These are phyloP conservation scores for Arabidopsis lyrata DNA, from an alignment of 441 rosid genomes.

Conservation along the genomic window DNA sequence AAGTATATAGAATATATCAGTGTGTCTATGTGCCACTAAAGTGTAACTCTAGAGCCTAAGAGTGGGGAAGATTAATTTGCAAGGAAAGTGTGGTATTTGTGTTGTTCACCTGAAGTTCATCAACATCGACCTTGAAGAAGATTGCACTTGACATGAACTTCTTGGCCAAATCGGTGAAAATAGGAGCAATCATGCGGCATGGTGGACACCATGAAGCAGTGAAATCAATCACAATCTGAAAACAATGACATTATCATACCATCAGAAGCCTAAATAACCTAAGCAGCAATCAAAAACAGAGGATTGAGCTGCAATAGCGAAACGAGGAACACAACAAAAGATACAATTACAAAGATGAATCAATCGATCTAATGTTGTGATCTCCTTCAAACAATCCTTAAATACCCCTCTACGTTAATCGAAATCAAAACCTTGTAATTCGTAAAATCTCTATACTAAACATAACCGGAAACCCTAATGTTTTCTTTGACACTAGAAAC, in stretches of 20 bases:
- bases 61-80: neutral
- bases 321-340: neutral
- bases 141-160: conserved; percentile 47
- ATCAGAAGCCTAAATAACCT: neutral
- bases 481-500: neutral
- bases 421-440: neutral
- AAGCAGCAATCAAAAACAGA: neutral
- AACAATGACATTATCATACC: neutral
- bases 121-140: conserved; percentile 47
- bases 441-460: neutral
- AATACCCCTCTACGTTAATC: neutral
- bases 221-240: conserved; percentile 48
- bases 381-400: conserved; percentile 4
- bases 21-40: neutral
- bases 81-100: neutral
- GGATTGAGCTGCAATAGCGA: neutral
- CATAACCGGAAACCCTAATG: neutral
- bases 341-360: neutral
- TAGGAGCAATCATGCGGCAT: conserved; percentile 54
- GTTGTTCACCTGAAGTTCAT: conserved; percentile 43
- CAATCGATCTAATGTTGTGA: neutral
- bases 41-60: neutral
- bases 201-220: conserved; percentile 72
- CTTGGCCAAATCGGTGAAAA: conserved; percentile 43
- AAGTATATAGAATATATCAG: neutral